Evolutionary conservation across 768 basidiomycete species (phyloP).

Genomic region (Mrakia frigida): DNA sequence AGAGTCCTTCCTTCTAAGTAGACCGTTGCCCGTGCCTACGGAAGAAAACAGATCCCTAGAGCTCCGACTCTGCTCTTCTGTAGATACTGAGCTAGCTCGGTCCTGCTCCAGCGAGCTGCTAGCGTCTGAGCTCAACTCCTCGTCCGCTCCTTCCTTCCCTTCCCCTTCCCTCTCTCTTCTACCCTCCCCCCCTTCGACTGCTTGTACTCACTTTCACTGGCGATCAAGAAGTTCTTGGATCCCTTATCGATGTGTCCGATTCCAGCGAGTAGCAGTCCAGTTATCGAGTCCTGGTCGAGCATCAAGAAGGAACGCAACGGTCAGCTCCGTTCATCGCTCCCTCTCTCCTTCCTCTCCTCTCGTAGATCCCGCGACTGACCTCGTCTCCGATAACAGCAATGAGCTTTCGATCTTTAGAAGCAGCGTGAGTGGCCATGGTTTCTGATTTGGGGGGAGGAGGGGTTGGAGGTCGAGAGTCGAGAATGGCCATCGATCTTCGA

Average conservation of each 20-base stretch:
- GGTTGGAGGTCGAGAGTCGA: too few relatives aligned
- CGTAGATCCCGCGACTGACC: slow-evolving; percentile 49
- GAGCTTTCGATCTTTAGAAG: slow-evolving; percentile 60
- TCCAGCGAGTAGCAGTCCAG: slow-evolving; percentile 89
- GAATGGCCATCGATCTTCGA: too few relatives aligned
- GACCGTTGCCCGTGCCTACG: background rate
- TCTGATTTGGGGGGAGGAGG: too few relatives aligned
- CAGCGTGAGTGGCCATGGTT: background rate
- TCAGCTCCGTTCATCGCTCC: slow-evolving; percentile 15
- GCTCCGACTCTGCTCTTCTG: too few relatives aligned
- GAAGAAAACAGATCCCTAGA: background rate
- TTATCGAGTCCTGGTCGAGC: slow-evolving; percentile 83
- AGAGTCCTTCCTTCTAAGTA: background rate
- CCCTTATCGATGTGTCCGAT: slow-evolving; percentile 86
- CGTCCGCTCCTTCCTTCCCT: background rate
- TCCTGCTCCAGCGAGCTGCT: too few relatives aligned
- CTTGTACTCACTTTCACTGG: slow-evolving; percentile 73
- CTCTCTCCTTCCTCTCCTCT: background rate
- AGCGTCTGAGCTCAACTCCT: background rate
- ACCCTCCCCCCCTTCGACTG: too few relatives aligned
- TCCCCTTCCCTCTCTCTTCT: background rate
- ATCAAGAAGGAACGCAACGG: background rate
- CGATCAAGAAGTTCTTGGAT: slow-evolving; percentile 96
- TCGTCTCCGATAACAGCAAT: slow-evolving; percentile 98
- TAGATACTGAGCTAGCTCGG: too few relatives aligned